These are phyloP conservation scores for Sphagnum fallax DNA, from an alignment of 228 moss, liverwort and hornwort genomes.

Conservation along the genomic window DNA sequence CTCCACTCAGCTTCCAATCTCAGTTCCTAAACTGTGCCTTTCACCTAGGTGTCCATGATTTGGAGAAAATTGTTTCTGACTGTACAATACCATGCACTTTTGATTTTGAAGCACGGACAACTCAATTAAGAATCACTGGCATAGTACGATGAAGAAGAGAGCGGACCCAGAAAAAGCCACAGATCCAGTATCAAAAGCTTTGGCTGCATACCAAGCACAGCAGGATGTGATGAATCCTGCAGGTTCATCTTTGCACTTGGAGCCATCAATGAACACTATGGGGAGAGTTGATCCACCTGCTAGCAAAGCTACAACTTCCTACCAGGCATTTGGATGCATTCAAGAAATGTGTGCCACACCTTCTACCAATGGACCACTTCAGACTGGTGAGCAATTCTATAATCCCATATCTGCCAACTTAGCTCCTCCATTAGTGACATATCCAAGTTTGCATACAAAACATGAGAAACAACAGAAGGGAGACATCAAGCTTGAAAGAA, in stretches of 20 bases:
- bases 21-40: too few species aligned
- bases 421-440: too few species aligned
- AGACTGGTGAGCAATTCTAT: slow-evolving; percentile 19
- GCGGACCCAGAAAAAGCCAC: slow-evolving; percentile 50
- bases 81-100: too few species aligned
- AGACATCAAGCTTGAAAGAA: too few species aligned
- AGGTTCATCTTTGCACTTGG: slow-evolving; percentile 10
- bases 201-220: slow-evolving; percentile 50
- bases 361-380: too few species aligned
- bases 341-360: too few species aligned
- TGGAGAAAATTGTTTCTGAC: too few species aligned
- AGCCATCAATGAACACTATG: slow-evolving; percentile 7
- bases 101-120: slow-evolving; percentile 67
- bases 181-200: slow-evolving; percentile 54
- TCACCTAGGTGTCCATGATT: too few species aligned
- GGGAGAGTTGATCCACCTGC: slow-evolving; percentile 21
- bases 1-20: too few species aligned
- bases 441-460: too few species aligned
- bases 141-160: slow-evolving; percentile 85
- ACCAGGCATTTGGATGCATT: slow-evolving; percentile 24
- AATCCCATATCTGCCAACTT: slow-evolving; percentile 39
- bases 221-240: slow-evolving; percentile 39
- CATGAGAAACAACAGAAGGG: too few species aligned
- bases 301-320: slow-evolving; percentile 35
- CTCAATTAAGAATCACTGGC: slow-evolving; percentile 87